Evolutionary conservation across 2,329 filamentous ascomycete genomes (phyloP).

Genomic region (Rhexocercosporidium sp.): DNA sequence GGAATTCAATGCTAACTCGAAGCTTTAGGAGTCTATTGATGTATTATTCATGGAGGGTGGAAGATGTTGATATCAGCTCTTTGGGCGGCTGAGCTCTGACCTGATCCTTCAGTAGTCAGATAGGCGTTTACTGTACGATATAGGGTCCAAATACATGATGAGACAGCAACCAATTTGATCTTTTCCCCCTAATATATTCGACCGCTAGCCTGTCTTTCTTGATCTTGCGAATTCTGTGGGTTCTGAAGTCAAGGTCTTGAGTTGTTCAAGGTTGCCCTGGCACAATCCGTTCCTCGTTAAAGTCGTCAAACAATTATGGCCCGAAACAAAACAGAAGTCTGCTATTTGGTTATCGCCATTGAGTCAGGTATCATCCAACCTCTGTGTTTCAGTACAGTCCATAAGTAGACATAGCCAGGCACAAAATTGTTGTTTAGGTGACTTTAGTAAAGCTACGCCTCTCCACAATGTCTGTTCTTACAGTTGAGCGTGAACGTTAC

Average conservation of each 20-base stretch:
- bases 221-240: not conserved
- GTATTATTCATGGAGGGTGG: conserved; percentile 98
- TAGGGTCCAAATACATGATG: not conserved
- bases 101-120: not conserved
- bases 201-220: not conserved
- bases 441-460: not conserved
- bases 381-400: not conserved
- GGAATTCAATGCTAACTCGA: conserved; percentile 25
- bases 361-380: not conserved
- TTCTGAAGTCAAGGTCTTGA: no score
- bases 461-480: not conserved
- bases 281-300: not conserved
- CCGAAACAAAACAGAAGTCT: not conserved
- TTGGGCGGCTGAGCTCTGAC: conserved; percentile 47
- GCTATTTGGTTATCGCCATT: not conserved
- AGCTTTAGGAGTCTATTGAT: conserved; percentile 78
- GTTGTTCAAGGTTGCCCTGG: not conserved
- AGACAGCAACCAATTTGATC: not conserved
- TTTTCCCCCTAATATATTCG: no score
- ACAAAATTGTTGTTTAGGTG: not conserved
- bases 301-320: not conserved
- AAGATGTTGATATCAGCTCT: conserved; percentile 75
- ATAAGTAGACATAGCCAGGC: not conserved
- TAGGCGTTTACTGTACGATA: not conserved
- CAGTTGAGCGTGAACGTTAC: not conserved